These are phyloP conservation scores for Wickerhamiella lipophila DNA, from an alignment of 805 yeast genomes.

Conservation along the genomic window DNA sequence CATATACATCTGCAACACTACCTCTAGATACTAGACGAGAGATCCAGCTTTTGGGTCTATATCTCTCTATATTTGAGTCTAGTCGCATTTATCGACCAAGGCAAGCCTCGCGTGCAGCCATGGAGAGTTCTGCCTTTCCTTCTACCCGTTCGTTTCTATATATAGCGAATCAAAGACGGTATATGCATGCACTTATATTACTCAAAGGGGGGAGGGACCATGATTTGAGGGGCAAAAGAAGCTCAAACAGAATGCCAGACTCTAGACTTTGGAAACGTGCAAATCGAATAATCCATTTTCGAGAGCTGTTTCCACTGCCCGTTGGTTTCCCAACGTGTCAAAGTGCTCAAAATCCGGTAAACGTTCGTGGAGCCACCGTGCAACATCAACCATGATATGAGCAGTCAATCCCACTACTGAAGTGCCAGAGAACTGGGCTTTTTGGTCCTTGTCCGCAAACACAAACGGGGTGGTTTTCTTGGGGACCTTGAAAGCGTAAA, in stretches of 20 bases:
- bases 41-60: no score
- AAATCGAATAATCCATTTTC: neutral
- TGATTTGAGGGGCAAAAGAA: no score
- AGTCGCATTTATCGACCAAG: no score
- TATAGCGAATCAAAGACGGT: neutral
- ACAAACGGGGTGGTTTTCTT: neutral
- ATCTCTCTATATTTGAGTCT: no score
- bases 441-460: neutral
- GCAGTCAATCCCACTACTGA: constrained; percentile 14
- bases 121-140: neutral
- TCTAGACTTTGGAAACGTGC: constrained; percentile 1
- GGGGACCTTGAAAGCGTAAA: constrained; percentile 9
- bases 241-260: no score
- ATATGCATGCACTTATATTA: neutral
- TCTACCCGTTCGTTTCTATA: neutral
- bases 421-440: neutral
- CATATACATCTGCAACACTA: no score
- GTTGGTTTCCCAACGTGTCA: constrained; percentile 5
- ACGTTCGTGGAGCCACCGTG: constrained; percentile 1
- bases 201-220: neutral
- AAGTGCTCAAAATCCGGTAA: constrained; percentile 9
- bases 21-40: no score
- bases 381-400: constrained; percentile 14
- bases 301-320: constrained; percentile 9
- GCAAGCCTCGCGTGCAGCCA: neutral